Percentiles rank a stretch among this genome's conserved stretches.
Conservation (phyloP, 176 grass and related monocot genomes). For the Aegilops speltoides region DNA sequence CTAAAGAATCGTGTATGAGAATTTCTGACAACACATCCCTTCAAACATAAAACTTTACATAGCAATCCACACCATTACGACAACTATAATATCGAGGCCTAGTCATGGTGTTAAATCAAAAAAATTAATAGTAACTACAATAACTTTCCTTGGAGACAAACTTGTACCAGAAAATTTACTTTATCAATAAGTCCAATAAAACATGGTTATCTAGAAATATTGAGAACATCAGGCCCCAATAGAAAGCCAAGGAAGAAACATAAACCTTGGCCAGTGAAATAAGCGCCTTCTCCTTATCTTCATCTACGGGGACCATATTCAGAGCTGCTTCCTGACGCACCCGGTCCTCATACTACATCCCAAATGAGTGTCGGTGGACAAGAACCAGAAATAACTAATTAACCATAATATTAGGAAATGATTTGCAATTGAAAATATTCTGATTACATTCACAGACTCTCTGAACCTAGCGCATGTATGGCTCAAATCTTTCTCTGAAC, state of each 20-base stretch:
- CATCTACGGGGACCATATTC: slow-evolving; percentile 37
- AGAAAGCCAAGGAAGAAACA: no score
- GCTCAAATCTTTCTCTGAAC: slow-evolving; percentile 56
- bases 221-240: neutral
- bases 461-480: slow-evolving; percentile 67
- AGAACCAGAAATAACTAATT: slow-evolving; percentile 9
- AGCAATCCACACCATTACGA: no score
- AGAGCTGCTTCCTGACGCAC: neutral
- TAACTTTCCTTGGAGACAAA: slow-evolving; percentile 23
- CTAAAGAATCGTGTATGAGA: no score
- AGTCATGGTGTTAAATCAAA: neutral
- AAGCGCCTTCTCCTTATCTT: no score
- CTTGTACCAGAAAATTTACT: neutral
- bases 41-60: no score
- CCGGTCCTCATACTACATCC: slow-evolving; percentile 73
- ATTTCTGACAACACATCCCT: no score
- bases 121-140: no score
- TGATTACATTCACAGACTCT: slow-evolving; percentile 47
- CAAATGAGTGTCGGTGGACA: slow-evolving; percentile 12
- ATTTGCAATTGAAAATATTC: slow-evolving; percentile 17
- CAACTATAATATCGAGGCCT: no score
- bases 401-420: neutral
- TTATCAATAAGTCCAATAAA: neutral
- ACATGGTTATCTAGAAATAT: neutral
- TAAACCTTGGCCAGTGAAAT: no score